Conservation (phyloP, 169 alveolate genomes). For the Plasmodium malariae region DNA sequence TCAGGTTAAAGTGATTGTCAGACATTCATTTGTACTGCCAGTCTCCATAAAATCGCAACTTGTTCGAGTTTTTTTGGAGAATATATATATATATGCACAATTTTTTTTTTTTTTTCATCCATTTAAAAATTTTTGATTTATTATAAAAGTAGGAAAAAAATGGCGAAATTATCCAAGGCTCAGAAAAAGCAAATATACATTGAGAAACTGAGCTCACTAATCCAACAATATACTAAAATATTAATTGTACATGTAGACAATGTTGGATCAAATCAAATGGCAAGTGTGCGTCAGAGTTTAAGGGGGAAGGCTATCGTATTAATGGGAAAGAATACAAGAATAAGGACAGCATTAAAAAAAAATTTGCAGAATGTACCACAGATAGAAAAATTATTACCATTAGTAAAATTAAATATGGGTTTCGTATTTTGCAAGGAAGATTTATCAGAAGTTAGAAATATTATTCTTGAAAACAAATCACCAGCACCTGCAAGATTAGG, state of each 20-base stretch:
- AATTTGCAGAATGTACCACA: slow-evolving; percentile 86
- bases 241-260: slow-evolving; percentile 95
- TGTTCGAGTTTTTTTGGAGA: background rate
- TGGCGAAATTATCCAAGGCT: slow-evolving; percentile 89
- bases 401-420: slow-evolving; percentile 96
- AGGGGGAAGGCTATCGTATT: slow-evolving; percentile 94
- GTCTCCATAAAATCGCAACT: slow-evolving; percentile 75
- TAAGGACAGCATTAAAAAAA: slow-evolving; percentile 93
- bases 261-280: slow-evolving; percentile 97
- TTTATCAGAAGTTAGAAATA: slow-evolving; percentile 93
- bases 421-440: slow-evolving; percentile 97
- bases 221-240: slow-evolving; percentile 90
- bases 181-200: slow-evolving; percentile 91
- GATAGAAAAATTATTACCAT: slow-evolving; percentile 90
- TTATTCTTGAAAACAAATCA: slow-evolving; percentile 92
- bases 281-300: slow-evolving; percentile 93
- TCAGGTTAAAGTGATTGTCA: slow-evolving; percentile 78
- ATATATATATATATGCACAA: too few species aligned
- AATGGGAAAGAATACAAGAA: slow-evolving; percentile 98
- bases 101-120: background rate
- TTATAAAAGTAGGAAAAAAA: slow-evolving; percentile 73
- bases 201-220: slow-evolving; percentile 88
- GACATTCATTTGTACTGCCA: slow-evolving; percentile 78
- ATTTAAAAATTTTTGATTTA: background rate
- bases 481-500: slow-evolving; percentile 99